Conservation (phyloP, 495 filamentous ascomycete species). For the Diplogelasinospora grovesii region DNA sequence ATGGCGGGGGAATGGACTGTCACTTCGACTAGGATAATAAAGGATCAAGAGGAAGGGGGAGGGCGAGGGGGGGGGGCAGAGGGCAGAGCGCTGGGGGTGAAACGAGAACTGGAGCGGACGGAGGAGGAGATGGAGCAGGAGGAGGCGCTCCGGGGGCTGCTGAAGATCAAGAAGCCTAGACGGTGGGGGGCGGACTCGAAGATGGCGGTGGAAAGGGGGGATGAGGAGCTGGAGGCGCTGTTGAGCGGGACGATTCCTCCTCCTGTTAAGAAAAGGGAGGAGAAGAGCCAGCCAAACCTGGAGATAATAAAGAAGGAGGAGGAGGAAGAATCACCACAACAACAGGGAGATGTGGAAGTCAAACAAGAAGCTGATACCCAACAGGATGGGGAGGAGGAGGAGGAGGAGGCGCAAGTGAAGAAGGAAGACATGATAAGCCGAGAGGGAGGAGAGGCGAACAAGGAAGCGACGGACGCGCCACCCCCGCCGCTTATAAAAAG, state of each 20-base stretch:
- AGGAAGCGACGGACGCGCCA: background rate
- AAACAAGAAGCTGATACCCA: constrained; percentile 30
- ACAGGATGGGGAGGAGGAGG: constrained; percentile 12
- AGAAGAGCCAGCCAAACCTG: constrained; percentile 23
- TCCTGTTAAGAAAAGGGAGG: constrained; percentile 26
- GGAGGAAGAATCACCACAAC: no score
- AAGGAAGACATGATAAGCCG: background rate
- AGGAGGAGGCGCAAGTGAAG: background rate
- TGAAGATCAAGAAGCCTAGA: constrained; percentile 51
- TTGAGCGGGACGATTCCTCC: constrained; percentile 49
- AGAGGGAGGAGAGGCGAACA: constrained; percentile 4
- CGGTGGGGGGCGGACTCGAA: constrained; percentile 71
- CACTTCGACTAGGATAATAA: constrained; percentile 47
- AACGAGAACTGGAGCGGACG: constrained; percentile 57
- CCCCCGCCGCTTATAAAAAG: constrained; percentile 9
- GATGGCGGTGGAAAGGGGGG: constrained; percentile 58
- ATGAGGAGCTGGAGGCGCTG: constrained; percentile 64
- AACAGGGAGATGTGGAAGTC: constrained; percentile 4
- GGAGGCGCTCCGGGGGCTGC: constrained; percentile 48
- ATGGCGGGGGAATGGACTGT: constrained; percentile 89
- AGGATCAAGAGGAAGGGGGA: constrained; percentile 18
- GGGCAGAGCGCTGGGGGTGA: constrained; percentile 51
- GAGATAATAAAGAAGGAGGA: constrained; percentile 36
- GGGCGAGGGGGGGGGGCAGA: constrained; percentile 32
- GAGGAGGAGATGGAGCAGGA: constrained; percentile 61